phyloP scores from a whole-genome alignment of 1,139 yeast genomes.

The Yamadazyma dushanensis region DNA sequence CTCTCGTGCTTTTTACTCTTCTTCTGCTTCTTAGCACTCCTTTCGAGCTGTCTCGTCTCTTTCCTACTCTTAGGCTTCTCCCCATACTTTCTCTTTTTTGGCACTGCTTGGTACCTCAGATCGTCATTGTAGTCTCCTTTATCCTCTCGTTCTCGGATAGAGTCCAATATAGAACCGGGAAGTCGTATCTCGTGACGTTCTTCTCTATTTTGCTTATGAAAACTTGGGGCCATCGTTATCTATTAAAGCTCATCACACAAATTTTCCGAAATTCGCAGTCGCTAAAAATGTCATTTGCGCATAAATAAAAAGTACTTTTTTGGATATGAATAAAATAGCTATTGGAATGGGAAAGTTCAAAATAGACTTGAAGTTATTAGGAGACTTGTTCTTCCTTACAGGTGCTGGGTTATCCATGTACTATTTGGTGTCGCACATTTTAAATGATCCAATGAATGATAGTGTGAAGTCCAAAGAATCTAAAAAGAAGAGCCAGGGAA shows the following conservation, averaged over 20 bases:
- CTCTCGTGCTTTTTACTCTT: conserved; percentile 1
- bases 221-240: conserved; percentile 3
- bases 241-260: conserved; percentile 11
- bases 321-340: conserved; percentile 39
- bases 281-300: neutral
- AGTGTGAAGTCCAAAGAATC: conserved; percentile 61
- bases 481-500: conserved; percentile 64
- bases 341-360: conserved; percentile 43
- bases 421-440: conserved; percentile 60
- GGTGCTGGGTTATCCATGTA: conserved; percentile 86
- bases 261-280: conserved; percentile 1
- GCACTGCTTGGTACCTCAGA: conserved; percentile 23
- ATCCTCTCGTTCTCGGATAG: conserved; percentile 50
- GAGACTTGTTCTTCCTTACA: conserved; percentile 70
- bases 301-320: neutral
- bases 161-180: conserved; percentile 69
- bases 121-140: conserved; percentile 44
- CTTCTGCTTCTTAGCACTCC: conserved; percentile 51
- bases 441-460: conserved; percentile 53
- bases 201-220: conserved; percentile 7
- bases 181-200: conserved; percentile 54
- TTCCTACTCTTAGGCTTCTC: conserved; percentile 44
- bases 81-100: conserved; percentile 24
- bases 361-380: conserved; percentile 53
- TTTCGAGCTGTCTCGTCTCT: conserved; percentile 57